A percentile compares a stretch with the other conserved stretches of the same genome.
These are phyloP conservation scores for Nakaseomyces nivariensis DNA, from an alignment of 1,139 yeast genomes.

Conservation along the genomic window DNA sequence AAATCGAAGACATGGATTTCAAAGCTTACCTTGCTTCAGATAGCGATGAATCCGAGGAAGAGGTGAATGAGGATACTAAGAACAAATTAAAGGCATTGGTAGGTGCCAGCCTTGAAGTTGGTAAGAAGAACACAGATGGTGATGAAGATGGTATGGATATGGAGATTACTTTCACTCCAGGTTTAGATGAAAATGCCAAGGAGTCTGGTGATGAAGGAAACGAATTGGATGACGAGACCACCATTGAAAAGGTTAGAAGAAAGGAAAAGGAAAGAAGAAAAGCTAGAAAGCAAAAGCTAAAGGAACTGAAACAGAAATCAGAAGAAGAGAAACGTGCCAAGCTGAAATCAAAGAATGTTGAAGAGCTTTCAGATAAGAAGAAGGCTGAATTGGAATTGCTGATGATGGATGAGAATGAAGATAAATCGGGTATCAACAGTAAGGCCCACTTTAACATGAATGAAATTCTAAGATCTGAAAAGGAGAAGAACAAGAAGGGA, in stretches of 20 bases:
- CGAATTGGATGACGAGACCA: slow-evolving; percentile 44
- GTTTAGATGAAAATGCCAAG: slow-evolving; percentile 39
- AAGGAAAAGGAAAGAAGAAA: slow-evolving; percentile 90
- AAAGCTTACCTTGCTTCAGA: slow-evolving; percentile 92
- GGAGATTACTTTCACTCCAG: slow-evolving; percentile 95
- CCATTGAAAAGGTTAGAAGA: slow-evolving; percentile 73
- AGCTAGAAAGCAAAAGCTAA: slow-evolving; percentile 65
- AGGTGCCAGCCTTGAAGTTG: slow-evolving; percentile 19
- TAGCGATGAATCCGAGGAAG: slow-evolving; percentile 47
- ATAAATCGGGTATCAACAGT: slow-evolving; percentile 33
- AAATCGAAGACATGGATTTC: slow-evolving; percentile 92
- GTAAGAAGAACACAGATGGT: slow-evolving; percentile 29
- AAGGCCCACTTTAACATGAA: slow-evolving; percentile 67
- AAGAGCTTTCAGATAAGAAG: slow-evolving; percentile 30
- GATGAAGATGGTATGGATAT: slow-evolving; percentile 71
- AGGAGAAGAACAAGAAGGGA: slow-evolving; percentile 40
- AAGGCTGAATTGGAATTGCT: slow-evolving; percentile 66
- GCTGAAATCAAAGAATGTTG: slow-evolving; percentile 20
- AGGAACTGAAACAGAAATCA: slow-evolving; percentile 43
- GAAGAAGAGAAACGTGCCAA: slow-evolving; percentile 33
- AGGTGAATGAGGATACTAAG: slow-evolving; percentile 33
- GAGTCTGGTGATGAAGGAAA: slow-evolving; percentile 26
- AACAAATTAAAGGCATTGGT: slow-evolving; percentile 59
- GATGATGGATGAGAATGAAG: slow-evolving; percentile 66
- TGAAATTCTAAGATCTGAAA: slow-evolving; percentile 64